Evolutionary conservation across 768 basidiomycete species (phyloP), one percentile per base, ranked within the genome.

Genomic region (Xerocomellus chrysenteron): DNA sequence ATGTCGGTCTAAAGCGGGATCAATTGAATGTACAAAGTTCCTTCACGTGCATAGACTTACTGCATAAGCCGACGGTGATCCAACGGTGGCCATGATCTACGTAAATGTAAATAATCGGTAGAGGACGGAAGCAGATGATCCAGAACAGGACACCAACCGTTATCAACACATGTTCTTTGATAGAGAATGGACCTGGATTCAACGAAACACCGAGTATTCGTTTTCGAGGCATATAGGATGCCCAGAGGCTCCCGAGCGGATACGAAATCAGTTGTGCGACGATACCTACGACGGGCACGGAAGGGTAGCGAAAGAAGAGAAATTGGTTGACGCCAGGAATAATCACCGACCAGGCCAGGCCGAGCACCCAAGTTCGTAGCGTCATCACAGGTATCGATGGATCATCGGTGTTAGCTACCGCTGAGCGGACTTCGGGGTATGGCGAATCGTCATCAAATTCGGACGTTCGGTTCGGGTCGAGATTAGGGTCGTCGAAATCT

Each of bases 271-370:
- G 71, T 67, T 89, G 88, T 2, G 87, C 88, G 6, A 88, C 85
- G 42, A 89, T 76, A 68, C 77, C 75, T n/a, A 77, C 78, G 57
- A 91, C 78, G 24, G 76, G 74, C 13, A 90, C 83, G 33, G 80
- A 79, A 4, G 90, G 89, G 65, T 82, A 87, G 16, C 87, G 85
- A 73, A 90, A 88, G 78, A 82, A 86, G 73, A 89, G 86, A 74
- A 89, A 87, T 58, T 88, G 88, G 65, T 91, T 88, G 49, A 86
- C 69, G 26, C 82, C 85, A 5, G 85, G 77, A 51, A 85, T 77
- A 65, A 90, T 59, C 36, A 90, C 80, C 5, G 88, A 80, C 80
- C 82, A 90, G 35, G 81, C 58, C 16, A 93, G 54, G 47, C 94
- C 94, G 45, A 95, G 76, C 7, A 80, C 71, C 87, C 87, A 90